These are phyloP conservation scores for Laetiporus sulphureus DNA, from an alignment of 1,284 basidiomycete species.

Conservation along the genomic window DNA sequence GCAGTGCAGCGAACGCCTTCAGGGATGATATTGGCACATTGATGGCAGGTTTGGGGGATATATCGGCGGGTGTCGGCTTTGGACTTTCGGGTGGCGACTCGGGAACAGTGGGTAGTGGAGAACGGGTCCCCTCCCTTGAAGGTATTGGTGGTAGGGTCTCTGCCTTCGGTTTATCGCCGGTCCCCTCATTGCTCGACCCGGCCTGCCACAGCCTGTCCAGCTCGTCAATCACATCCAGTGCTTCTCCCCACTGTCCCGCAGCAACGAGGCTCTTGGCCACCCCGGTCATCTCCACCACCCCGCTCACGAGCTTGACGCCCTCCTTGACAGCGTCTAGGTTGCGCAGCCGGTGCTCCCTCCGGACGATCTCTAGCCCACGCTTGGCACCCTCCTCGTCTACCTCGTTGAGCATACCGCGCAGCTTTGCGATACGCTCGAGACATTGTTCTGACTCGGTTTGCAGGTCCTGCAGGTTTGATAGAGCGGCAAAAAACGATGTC, in stretches of 20 bases:
- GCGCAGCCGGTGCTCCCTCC: conserved; percentile 55
- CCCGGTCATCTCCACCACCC: conserved; percentile 70
- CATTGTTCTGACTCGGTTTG: conserved; percentile 86
- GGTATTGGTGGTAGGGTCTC: conserved; percentile 7
- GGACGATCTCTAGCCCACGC: conserved; percentile 71
- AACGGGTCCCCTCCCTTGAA: conserved; percentile 14
- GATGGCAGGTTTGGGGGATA: conserved; percentile 15
- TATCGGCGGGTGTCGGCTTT: conserved; percentile 8
- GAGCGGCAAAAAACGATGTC: conserved; percentile 92
- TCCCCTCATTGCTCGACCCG: conserved; percentile 5
- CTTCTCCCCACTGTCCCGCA: conserved; percentile 82
- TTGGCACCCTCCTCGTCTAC: conserved; percentile 77
- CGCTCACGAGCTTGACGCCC: conserved; percentile 61
- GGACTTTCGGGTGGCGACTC: conserved; percentile 27
- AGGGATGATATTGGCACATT: conserved; percentile 54
- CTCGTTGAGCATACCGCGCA: conserved; percentile 68
- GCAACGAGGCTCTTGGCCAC: conserved; percentile 67
- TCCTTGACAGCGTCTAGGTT: conserved; percentile 55
- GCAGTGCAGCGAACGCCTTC: conserved; percentile 64
- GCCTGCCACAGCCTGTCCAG: conserved; percentile 63
- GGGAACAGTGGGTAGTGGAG: conserved; percentile 23
- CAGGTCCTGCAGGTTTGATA: conserved; percentile 90
- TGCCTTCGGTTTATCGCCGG: background rate
- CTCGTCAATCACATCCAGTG: conserved; percentile 71
- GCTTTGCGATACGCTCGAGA: conserved; percentile 65